A percentile compares a stretch with the other conserved stretches of the same genome.
Evolutionary conservation across 2,329 filamentous ascomycete genomes (phyloP).

Genomic region (Westerdykella aurantiaca): DNA sequence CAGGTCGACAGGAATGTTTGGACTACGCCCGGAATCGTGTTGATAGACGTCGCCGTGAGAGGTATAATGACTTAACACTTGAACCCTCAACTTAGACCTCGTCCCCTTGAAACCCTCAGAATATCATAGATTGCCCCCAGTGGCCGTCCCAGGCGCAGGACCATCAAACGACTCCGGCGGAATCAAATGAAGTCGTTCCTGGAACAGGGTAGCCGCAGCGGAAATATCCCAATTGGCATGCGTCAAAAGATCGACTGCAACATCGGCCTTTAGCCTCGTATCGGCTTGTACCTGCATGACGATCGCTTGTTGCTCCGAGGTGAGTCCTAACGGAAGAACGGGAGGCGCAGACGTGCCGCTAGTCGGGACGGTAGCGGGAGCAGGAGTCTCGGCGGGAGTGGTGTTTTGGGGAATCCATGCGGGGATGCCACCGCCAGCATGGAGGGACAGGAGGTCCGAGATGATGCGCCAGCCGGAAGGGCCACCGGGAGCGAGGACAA

Average conservation of each 20-base stretch:
- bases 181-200: conserved; percentile 59
- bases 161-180: conserved; percentile 39
- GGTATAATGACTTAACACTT: no score
- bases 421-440: conserved; percentile 57
- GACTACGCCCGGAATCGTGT: no score
- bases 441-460: conserved; percentile 70
- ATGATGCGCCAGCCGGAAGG: conserved; percentile 65
- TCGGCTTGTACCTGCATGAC: conserved; percentile 64
- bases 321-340: conserved; percentile 3
- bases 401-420: conserved; percentile 43
- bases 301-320: conserved; percentile 59
- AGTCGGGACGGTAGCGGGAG: conserved; percentile 18
- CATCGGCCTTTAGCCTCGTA: conserved; percentile 75
- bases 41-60: no score
- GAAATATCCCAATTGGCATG: conserved; percentile 77
- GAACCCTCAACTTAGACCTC: no score
- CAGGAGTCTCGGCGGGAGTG: conserved; percentile 39
- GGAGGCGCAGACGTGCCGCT: conserved; percentile 39
- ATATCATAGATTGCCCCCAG: no score
- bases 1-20: no score
- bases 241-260: conserved; percentile 72
- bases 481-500: conserved; percentile 70
- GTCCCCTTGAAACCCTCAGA: no score
- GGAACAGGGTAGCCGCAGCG: conserved; percentile 68
- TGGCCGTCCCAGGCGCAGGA: no score